Base-by-base conservation (phyloP, 805 yeast species). In the Metschnikowia cubensis region DNA sequence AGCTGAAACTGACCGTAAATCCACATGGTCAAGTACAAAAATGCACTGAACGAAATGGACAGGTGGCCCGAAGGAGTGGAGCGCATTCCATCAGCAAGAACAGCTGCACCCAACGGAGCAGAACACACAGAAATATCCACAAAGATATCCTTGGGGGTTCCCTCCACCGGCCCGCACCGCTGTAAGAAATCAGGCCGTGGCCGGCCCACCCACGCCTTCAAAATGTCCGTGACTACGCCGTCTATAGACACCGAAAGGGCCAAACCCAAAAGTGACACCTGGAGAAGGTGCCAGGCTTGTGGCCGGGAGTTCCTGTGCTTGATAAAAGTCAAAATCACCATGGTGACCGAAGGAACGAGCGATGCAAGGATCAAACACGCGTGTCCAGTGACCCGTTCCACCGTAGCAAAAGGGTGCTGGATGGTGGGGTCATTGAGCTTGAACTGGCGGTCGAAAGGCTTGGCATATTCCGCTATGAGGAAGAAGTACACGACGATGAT, bases 1-100 rank as follows among this genome's bases (percentile, higher is more conserved):
- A 60, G 53, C 31, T 51, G 51, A 38, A 67, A 63, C 57, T 77
- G 80, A n/a, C 79, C 80, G 35, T 62, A 61, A 3, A 77, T 53
- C 80, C 81, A 80, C 33, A 80, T 60, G 11, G 78, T 55, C 45
- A 81, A 66, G 62, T 66, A 81, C 7, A 70, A 63, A 47, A 80
- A 65, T 1, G 81, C 80, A 14, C 77, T 65, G 59, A 81, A 81
- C n/a, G 83, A 71, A 36, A 75, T 68, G 2, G 81, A 71, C 8
- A 81, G 68, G 56, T 81, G 85, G 21, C 85, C 85, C 6, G 82
- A 76, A 0, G 85, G 85, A 6, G 82, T 75, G 25, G 80, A 72
- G 52, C 80, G 71, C 72, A 78, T 73, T 2, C 85, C 85, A 54
- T 81, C 85, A 15, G 59, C 54, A 25, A 81, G 61, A 36, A 50